phyloP scores from a whole-genome alignment of 768 basidiomycete genomes.

The Mycena filopes region DNA sequence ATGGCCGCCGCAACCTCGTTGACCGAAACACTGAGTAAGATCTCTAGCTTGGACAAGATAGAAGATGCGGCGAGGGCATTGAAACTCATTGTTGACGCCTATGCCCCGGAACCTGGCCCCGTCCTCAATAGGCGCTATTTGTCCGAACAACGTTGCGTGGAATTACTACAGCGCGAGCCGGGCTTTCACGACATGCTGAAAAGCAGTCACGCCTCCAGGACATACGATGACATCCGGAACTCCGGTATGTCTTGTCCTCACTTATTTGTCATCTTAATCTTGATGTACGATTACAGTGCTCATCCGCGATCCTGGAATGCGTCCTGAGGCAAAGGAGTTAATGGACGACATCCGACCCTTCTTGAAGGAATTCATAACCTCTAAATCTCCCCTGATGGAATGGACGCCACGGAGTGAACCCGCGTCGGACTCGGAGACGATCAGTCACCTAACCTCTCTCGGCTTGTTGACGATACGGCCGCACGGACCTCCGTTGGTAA shows the following conservation, averaged over 20 bases:
- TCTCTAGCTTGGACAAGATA: background rate
- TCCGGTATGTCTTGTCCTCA: background rate
- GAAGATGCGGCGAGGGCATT: background rate
- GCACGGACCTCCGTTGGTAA: constrained; percentile 49
- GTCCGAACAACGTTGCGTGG: background rate
- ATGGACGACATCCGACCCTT: background rate
- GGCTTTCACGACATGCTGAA: constrained; percentile 2
- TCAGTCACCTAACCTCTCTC: constrained; percentile 42
- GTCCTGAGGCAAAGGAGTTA: background rate
- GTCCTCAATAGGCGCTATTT: background rate
- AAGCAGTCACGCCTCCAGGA: background rate
- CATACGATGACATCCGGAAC: background rate
- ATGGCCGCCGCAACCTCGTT: too few relatives aligned
- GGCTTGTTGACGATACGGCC: constrained; percentile 47
- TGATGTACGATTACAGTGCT: background rate
- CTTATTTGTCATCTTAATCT: background rate
- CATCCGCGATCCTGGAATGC: background rate
- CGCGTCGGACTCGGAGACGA: constrained; percentile 36
- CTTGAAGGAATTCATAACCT: background rate
- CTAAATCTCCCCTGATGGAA: background rate
- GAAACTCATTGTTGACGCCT: background rate
- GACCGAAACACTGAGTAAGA: too few relatives aligned
- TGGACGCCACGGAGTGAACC: background rate
- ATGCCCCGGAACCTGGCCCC: background rate
- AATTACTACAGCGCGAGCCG: background rate